These are phyloP conservation scores for Apophysomyces variabilis DNA, from an alignment of 371 early-diverging fungal species.

Conservation along the genomic window DNA sequence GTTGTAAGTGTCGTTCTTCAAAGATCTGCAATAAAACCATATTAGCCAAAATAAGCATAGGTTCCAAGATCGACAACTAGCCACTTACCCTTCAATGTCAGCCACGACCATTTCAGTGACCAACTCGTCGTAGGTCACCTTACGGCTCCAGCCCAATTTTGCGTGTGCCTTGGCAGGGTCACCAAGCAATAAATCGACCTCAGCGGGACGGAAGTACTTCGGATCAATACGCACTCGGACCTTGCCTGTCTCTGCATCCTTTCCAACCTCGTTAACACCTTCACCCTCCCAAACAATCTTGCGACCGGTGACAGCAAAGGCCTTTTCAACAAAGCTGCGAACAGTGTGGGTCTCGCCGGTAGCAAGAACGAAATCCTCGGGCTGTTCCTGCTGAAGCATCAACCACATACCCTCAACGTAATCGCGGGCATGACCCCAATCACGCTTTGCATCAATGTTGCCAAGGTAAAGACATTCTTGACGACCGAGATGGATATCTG, in stretches of 20 bases:
- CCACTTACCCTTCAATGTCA: constrained; percentile 58
- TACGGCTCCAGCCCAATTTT: constrained; percentile 72
- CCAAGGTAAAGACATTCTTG: constrained; percentile 79
- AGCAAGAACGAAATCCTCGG: constrained; percentile 85
- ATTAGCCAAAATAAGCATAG: background rate
- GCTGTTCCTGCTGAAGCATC: constrained; percentile 82
- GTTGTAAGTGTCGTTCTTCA: constrained; percentile 46
- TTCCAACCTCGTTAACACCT: constrained; percentile 76
- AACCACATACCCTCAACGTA: constrained; percentile 91
- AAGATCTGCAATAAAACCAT: constrained; percentile 18
- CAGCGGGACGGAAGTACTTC: constrained; percentile 85
- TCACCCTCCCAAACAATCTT: constrained; percentile 81
- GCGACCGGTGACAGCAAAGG: constrained; percentile 73
- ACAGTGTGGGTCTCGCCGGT: constrained; percentile 88
- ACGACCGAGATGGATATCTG: constrained; percentile 73
- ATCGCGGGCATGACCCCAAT: constrained; percentile 91
- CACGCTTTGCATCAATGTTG: constrained; percentile 85
- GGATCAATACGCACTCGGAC: constrained; percentile 77
- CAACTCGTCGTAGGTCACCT: constrained; percentile 72
- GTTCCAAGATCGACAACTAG: background rate
- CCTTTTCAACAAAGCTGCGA: constrained; percentile 82
- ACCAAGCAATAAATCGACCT: constrained; percentile 83
- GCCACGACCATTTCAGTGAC: constrained; percentile 76
- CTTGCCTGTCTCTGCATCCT: constrained; percentile 67
- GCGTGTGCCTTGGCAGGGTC: constrained; percentile 79